Percentiles rank a stretch among this genome's conserved stretches.
Conservation (phyloP, 1,284 basidiomycete species). For the Ceratobasidium sp. region DNA sequence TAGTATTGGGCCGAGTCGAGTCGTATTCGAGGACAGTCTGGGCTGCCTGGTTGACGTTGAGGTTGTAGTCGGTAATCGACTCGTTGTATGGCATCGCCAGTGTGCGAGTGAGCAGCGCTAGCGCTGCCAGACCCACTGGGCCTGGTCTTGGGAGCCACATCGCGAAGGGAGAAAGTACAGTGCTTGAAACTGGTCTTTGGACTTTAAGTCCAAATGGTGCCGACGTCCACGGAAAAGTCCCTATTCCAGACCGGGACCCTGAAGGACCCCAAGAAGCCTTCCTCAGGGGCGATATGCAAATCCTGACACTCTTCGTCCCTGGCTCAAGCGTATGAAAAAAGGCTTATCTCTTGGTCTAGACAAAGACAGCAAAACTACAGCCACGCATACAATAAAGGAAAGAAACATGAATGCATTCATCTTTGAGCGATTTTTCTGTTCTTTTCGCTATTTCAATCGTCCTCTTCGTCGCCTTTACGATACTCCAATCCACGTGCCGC, state of each 20-base stretch:
- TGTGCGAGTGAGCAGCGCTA: slow-evolving; percentile 35
- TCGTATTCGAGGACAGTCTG: slow-evolving; percentile 72
- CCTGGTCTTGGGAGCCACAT: slow-evolving; percentile 32
- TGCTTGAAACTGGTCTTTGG: neutral
- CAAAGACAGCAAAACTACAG: too few species aligned
- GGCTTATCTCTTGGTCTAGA: too few species aligned
- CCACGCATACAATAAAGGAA: neutral
- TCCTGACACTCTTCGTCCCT: slow-evolving; percentile 7
- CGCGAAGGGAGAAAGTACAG: neutral
- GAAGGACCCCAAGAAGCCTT: neutral
- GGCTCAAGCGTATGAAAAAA: neutral
- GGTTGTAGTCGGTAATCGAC: slow-evolving; percentile 79
- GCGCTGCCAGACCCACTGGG: slow-evolving; percentile 23
- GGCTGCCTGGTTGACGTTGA: slow-evolving; percentile 83
- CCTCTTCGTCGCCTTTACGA: slow-evolving; percentile 9
- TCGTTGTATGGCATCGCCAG: slow-evolving; percentile 59
- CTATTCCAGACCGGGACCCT: neutral
- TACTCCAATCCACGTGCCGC: slow-evolving; percentile 30
- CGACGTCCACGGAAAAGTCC: neutral
- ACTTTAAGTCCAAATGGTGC: neutral
- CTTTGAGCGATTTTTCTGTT: neutral
- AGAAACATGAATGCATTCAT: neutral
- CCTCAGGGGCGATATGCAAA: neutral
- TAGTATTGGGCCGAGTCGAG: slow-evolving; percentile 64
- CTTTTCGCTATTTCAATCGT: slow-evolving; percentile 3